A percentile compares a stretch with the other conserved stretches of the same genome.
phyloP scores from a whole-genome alignment of 2,329 filamentous ascomycete species.

The Akanthomyces lecanii region DNA sequence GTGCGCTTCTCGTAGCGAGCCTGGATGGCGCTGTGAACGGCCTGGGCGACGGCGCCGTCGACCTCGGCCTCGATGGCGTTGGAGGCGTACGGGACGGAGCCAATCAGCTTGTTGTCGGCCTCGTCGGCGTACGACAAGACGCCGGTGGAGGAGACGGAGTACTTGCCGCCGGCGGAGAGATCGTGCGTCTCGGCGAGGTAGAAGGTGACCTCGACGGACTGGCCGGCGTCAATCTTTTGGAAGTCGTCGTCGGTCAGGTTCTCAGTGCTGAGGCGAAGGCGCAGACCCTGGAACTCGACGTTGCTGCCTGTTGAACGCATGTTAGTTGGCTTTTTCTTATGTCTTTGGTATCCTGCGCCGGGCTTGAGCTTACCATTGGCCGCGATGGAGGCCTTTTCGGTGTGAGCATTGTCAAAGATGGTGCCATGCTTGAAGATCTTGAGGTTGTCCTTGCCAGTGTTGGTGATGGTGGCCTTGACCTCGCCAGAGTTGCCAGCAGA shows the following conservation, averaged over 20 bases:
- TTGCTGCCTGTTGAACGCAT: background rate
- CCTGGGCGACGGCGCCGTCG: slow-evolving; percentile 47
- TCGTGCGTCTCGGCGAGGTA: slow-evolving; percentile 55
- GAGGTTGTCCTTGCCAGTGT: slow-evolving; percentile 40
- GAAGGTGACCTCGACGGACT: slow-evolving; percentile 50
- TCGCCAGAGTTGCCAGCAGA: slow-evolving; percentile 40
- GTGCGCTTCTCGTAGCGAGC: slow-evolving; percentile 39
- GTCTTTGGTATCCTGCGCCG: background rate
- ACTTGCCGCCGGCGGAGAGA: slow-evolving; percentile 47
- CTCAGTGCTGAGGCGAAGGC: slow-evolving; percentile 40
- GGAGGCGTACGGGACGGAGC: slow-evolving; percentile 52
- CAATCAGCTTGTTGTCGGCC: slow-evolving; percentile 49
- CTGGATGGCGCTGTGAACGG: slow-evolving; percentile 40
- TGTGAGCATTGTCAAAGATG: slow-evolving; percentile 43
- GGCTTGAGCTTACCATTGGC: slow-evolving; percentile 4
- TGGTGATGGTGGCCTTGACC: slow-evolving; percentile 46
- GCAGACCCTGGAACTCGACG: slow-evolving; percentile 43
- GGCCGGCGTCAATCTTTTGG: slow-evolving; percentile 42
- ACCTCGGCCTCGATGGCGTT: slow-evolving; percentile 48
- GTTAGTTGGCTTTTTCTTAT: background rate
- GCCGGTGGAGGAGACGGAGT: slow-evolving; percentile 53
- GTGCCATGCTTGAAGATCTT: slow-evolving; percentile 47
- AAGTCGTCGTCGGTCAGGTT: slow-evolving; percentile 47
- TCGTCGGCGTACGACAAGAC: slow-evolving; percentile 51
- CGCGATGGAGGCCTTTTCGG: slow-evolving; percentile 31